phyloP scores from a whole-genome alignment of 1,139 yeast genomes.

The Sugiyamaella novakii region DNA sequence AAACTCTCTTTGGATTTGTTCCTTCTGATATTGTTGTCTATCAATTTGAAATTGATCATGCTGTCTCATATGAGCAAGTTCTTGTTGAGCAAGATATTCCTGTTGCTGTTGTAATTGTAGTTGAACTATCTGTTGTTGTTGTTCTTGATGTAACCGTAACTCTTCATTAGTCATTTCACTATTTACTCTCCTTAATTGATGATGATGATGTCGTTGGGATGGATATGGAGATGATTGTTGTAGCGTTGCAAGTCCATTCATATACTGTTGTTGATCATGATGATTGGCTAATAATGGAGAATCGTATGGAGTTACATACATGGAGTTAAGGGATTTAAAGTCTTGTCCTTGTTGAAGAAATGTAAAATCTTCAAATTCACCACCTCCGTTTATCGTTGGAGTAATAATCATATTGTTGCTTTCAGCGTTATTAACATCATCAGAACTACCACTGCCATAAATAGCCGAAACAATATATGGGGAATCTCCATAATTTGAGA shows the following conservation, averaged over 20 bases:
- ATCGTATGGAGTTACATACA: conserved; percentile 13
- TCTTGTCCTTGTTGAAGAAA: conserved; percentile 10
- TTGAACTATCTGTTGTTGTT: conserved; percentile 8
- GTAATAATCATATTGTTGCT: no score
- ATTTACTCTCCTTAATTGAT: background rate
- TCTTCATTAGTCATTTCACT: background rate
- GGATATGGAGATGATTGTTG: background rate
- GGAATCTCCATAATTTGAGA: conserved; percentile 17
- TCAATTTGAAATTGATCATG: conserved; percentile 17
- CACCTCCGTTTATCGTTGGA: conserved; percentile 3
- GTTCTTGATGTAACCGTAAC: conserved; percentile 5
- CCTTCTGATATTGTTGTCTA: conserved; percentile 12
- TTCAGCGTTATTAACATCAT: background rate
- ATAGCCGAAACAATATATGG: conserved; percentile 25
- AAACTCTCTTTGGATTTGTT: conserved; percentile 9
- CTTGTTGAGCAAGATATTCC: conserved; percentile 13
- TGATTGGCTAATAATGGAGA: conserved; percentile 8
- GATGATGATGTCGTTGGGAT: background rate
- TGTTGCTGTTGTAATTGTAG: conserved; percentile 16
- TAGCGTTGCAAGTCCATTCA: background rate
- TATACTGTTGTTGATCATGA: conserved; percentile 2
- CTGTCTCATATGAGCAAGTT: conserved; percentile 4
- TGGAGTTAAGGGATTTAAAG: conserved; percentile 4
- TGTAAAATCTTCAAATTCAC: conserved; percentile 12
- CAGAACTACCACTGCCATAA: conserved; percentile 18